Evolutionary conservation across 2,329 filamentous ascomycete genomes (phyloP).

Genomic region (Claviceps purpurea): DNA sequence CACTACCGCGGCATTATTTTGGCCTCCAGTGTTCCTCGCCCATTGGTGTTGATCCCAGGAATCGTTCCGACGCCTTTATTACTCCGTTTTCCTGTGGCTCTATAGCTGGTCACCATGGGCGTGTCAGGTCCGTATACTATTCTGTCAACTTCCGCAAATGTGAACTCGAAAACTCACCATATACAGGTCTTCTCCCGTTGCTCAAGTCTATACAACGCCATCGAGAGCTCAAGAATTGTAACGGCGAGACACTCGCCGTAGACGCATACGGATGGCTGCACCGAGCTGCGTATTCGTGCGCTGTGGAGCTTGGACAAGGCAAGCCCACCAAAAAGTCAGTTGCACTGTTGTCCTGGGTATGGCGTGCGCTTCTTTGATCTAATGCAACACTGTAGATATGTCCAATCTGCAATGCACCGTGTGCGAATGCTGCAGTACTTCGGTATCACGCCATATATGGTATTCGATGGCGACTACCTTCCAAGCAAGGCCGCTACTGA

Average conservation of each 20-base stretch:
- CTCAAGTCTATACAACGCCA: conserved; percentile 94
- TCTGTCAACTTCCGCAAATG: not conserved
- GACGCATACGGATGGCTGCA: conserved; percentile 98
- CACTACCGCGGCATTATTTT: not conserved
- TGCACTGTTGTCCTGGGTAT: conserved; percentile 4
- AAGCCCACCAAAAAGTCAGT: conserved; percentile 76
- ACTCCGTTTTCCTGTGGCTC: not conserved
- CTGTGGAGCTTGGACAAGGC: conserved; percentile 76
- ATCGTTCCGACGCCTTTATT: not conserved
- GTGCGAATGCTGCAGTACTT: conserved; percentile 92
- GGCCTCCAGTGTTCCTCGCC: not conserved
- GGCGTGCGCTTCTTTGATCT: not conserved
- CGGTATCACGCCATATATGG: conserved; percentile 83
- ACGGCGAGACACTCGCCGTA: conserved; percentile 80
- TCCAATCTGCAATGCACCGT: conserved; percentile 80
- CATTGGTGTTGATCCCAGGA: not conserved
- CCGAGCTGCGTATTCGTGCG: conserved; percentile 79
- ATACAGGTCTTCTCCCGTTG: conserved; percentile 67
- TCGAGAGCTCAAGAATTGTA: conserved; percentile 72
- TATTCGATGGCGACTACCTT: conserved; percentile 91
- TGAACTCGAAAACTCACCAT: not conserved
- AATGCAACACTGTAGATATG: conserved; percentile 44
- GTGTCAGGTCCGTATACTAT: conserved; percentile 19
- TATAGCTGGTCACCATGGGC: conserved; percentile 18
- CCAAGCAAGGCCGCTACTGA: conserved; percentile 90